Evolutionary conservation across 2,329 filamentous ascomycete species (phyloP).

Genomic region (Rachicladosporium sp.): DNA sequence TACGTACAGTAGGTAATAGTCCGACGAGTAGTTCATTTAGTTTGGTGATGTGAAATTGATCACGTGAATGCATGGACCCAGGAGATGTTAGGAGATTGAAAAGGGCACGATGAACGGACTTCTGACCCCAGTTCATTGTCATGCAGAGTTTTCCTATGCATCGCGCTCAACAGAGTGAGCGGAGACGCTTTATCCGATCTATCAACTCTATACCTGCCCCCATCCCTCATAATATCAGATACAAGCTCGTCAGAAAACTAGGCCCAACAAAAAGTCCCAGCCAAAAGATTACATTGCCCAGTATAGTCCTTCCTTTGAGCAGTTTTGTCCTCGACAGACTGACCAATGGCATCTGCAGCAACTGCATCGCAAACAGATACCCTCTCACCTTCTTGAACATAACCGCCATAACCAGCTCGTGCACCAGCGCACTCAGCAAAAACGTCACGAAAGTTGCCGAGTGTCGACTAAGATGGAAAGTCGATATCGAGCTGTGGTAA

Average conservation of each 20-base stretch:
- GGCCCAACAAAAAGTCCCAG: slow-evolving; percentile 65
- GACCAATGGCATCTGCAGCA: slow-evolving; percentile 62
- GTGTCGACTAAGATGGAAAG: slow-evolving; percentile 56
- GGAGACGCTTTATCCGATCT: not conserved
- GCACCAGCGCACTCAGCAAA: slow-evolving; percentile 56
- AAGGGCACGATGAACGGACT: too few species aligned
- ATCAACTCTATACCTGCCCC: not conserved
- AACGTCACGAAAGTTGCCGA: slow-evolving; percentile 67
- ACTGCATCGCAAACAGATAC: slow-evolving; percentile 60
- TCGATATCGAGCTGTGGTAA: slow-evolving; percentile 65
- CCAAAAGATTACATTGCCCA: slow-evolving; percentile 71
- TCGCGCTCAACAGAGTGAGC: too few species aligned
- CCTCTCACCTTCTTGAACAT: slow-evolving; percentile 67
- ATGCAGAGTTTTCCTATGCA: too few species aligned
- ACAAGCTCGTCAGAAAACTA: slow-evolving; percentile 46
- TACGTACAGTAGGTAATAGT: too few species aligned
- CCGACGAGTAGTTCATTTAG: too few species aligned
- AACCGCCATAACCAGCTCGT: slow-evolving; percentile 70
- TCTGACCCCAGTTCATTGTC: too few species aligned
- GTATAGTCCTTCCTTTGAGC: slow-evolving; percentile 47
- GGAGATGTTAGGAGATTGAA: too few species aligned
- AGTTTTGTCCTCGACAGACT: slow-evolving; percentile 53
- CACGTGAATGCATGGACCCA: too few species aligned
- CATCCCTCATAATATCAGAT: slow-evolving; percentile 31
- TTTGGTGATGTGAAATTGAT: too few species aligned